Evolutionary conservation across 441 rosid species (phyloP), one percentile per base, ranked within the genome.

Genomic region (Erodium moschatum): DNA sequence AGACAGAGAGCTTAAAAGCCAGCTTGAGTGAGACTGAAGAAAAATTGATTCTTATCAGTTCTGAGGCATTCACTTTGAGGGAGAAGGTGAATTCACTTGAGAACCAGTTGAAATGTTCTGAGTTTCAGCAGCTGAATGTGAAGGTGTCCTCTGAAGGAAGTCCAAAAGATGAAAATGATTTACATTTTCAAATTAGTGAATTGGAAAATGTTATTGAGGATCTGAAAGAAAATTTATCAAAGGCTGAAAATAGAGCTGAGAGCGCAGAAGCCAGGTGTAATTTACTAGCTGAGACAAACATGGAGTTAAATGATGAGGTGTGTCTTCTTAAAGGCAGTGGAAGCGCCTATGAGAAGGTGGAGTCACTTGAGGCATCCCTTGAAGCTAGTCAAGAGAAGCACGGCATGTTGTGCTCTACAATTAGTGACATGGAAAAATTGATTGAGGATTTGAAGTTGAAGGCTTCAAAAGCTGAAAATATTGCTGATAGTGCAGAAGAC

Each of bases 301-400:
- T 46, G 52, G 52, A 46, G 52, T 13, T 46, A 46, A 46, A 11
- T 0, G 52, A 46, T 11, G 52, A 46, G 52, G 52, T 46, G 52
- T 46, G 15, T 12, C 15, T 46, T 46, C 52, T 46, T 5, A 46
- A 46, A 46, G 52, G 52, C 52, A 11, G 15, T 13, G 52, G 52
- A 46, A 12, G 52, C n/a, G 5, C 48, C 48, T 10, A 70, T 29
- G 88, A 42, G 48, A 42, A 42, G 48, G 48, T 85, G 52, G 81
- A 83, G 54, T 77, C 76, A 13, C 85, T 94, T 65, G 96, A 91
- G 78, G 98, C 92, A 52, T 88, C 91, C 70, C 78, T 78, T 11
- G 97, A 91, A 79, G 97, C 98, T 70, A 80, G 92, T 73, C 85
- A 86, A 76, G 99, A 94, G 84, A 88, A 87, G 74, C 88, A 87